A percentile compares a stretch with the other conserved stretches of the same genome.
Evolutionary conservation across 129 eudicot genomes (phyloP).

Genomic region (Scalesia atractyloides): DNA sequence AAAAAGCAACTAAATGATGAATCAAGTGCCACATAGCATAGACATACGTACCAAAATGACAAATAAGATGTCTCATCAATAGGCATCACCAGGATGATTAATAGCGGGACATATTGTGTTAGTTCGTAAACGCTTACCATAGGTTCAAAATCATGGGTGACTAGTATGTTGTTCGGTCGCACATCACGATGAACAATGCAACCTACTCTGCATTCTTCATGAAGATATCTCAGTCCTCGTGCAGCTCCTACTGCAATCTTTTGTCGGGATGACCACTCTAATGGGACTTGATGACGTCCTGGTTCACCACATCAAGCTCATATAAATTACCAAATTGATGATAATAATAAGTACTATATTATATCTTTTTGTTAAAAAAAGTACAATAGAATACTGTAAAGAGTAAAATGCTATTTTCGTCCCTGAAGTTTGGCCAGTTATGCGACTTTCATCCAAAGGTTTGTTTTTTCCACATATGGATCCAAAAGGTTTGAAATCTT

Average conservation of each 20-base stretch:
- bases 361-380: background rate
- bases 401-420: background rate
- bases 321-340: background rate
- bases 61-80: background rate
- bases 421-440: no score
- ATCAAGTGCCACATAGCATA: background rate
- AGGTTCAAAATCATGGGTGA: conserved; percentile 97
- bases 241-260: conserved; percentile 96
- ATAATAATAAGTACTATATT: background rate
- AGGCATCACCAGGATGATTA: no score
- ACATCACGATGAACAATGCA: conserved; percentile 98
- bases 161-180: conserved; percentile 90
- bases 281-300: conserved; percentile 64
- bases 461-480: no score
- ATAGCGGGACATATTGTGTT: no score
- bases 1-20: no score
- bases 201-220: conserved; percentile 98
- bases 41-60: background rate
- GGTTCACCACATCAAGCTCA: conserved; percentile 18
- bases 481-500: no score
- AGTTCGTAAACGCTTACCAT: conserved; percentile 55
- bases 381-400: background rate
- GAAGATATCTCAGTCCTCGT: conserved; percentile 91
- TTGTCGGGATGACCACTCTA: conserved; percentile 87
- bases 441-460: no score